Evolutionary conservation across 2,329 filamentous ascomycete genomes (phyloP).

Genomic region (Colletotrichum chlorophyti): DNA sequence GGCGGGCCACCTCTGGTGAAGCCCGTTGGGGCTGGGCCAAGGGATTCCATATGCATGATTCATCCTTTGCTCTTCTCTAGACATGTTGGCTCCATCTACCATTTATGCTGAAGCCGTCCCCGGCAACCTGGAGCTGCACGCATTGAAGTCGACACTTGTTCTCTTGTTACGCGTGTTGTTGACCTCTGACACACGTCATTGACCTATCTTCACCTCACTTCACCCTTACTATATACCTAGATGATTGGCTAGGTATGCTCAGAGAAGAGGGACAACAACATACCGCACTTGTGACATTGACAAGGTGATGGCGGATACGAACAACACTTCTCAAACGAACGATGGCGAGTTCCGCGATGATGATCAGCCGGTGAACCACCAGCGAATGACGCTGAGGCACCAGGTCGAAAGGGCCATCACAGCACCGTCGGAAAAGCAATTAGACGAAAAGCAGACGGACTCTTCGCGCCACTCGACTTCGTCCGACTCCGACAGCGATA

Average conservation of each 20-base stretch:
- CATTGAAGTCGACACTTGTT: background rate
- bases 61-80: background rate
- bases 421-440: background rate
- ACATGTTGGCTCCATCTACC: background rate
- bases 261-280: background rate
- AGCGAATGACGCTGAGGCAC: slow-evolving; percentile 11
- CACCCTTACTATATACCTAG: background rate
- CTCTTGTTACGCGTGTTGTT: background rate
- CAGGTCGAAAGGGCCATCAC: slow-evolving; percentile 4
- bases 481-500: background rate
- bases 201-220: background rate
- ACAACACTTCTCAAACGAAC: background rate
- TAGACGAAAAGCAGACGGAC: background rate
- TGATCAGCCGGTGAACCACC: background rate
- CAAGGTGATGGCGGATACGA: background rate
- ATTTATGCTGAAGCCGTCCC: background rate
- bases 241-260: background rate
- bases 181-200: background rate
- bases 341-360: background rate
- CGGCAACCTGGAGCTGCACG: background rate
- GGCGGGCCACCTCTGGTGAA: background rate
- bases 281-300: background rate
- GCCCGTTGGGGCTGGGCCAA: background rate
- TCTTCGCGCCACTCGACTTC: slow-evolving; percentile 1
- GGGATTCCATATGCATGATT: background rate